A percentile compares a stretch with the other conserved stretches of the same genome.
Evolutionary conservation across 768 basidiomycete genomes (phyloP).

Genomic region (Pleurotus giganteus): DNA sequence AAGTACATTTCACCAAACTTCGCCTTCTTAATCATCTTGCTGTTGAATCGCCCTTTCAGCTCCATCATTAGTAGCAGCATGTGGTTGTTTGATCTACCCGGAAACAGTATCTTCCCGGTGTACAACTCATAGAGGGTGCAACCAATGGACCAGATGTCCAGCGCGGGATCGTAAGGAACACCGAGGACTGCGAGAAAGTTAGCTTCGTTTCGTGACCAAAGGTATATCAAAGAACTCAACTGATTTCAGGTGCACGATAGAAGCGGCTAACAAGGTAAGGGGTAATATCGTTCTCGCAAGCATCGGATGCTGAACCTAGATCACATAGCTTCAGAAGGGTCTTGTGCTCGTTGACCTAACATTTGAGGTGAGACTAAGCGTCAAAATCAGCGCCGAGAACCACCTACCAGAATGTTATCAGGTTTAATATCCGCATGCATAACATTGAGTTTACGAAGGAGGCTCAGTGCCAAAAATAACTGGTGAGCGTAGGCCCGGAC

Average conservation of each 20-base stretch:
- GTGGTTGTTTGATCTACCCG: constrained; percentile 95
- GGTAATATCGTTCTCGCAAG: constrained; percentile 93
- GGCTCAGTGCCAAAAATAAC: constrained; percentile 82
- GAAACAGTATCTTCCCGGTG: constrained; percentile 96
- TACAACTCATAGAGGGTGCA: constrained; percentile 97
- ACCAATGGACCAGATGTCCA: constrained; percentile 97
- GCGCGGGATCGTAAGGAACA: constrained; percentile 87
- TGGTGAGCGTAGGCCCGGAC: constrained; percentile 98
- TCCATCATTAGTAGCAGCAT: constrained; percentile 99
- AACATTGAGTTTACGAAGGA: constrained; percentile 85
- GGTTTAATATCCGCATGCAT: constrained; percentile 99
- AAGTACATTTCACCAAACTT: constrained; percentile 93
- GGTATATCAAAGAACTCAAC: constrained; percentile 46
- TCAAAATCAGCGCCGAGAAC: constrained; percentile 4
- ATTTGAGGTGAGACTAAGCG: not conserved
- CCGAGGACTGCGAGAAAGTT: constrained; percentile 70
- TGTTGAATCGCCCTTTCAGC: constrained; percentile 89
- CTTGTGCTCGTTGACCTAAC: constrained; percentile 92
- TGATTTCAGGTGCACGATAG: constrained; percentile 98
- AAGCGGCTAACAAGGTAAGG: constrained; percentile 97
- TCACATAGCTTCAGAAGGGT: constrained; percentile 93
- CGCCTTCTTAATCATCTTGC: constrained; percentile 92
- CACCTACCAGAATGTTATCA: constrained; percentile 89
- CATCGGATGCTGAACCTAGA: constrained; percentile 94
- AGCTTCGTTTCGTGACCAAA: constrained; percentile 11